Evolutionary conservation across 305 asterid species (phyloP).

Genomic region (Caryopteris hybrid): DNA sequence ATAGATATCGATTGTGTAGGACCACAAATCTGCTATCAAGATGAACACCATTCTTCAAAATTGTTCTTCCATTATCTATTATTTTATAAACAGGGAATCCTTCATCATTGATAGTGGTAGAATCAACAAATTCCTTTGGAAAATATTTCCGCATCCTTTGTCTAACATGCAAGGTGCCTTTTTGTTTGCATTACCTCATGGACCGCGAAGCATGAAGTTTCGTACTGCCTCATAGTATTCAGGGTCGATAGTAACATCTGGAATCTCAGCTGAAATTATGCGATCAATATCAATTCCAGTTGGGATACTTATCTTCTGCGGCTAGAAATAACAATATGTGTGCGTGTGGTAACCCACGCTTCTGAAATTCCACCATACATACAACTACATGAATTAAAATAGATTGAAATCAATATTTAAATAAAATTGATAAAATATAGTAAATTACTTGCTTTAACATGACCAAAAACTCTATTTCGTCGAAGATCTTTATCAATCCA

Average conservation of each 20-base stretch:
- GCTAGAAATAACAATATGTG: background rate
- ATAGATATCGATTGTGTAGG: background rate
- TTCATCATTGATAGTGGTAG: background rate
- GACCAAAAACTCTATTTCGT: background rate
- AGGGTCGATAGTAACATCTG: background rate
- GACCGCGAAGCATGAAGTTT: background rate
- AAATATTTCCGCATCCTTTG: background rate
- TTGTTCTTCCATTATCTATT: background rate
- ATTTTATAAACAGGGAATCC: background rate
- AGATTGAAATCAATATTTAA: background rate
- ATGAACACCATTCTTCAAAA: background rate
- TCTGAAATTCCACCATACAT: background rate
- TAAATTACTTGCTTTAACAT: background rate
- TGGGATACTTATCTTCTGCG: background rate
- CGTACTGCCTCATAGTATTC: background rate
- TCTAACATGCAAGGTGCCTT: background rate
- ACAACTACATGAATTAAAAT: background rate
- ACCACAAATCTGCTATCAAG: background rate
- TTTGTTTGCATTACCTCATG: background rate
- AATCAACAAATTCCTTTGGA: background rate
- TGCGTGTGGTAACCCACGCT: background rate
- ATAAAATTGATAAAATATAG: no score
- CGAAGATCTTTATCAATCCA: background rate
- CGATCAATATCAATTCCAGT: background rate
- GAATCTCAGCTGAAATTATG: background rate